Evolutionary conservation across 441 rosid species (phyloP).

Genomic region (Erodium moschatum): DNA sequence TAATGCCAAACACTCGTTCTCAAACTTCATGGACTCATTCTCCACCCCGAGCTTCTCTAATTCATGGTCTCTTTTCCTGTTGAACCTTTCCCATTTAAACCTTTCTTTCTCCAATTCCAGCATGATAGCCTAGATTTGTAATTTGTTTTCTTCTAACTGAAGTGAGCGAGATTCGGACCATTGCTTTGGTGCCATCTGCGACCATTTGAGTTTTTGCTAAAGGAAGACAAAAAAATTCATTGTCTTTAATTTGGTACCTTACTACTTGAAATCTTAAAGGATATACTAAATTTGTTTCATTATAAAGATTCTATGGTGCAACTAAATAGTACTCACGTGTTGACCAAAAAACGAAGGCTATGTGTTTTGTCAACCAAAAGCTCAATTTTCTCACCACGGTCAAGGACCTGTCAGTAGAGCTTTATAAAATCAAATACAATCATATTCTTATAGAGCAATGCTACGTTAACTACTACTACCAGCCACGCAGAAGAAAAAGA

Average conservation of each 20-base stretch:
- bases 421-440: conserved; percentile 15
- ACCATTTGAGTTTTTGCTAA: too few species aligned
- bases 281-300: too few species aligned
- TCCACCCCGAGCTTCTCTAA: conserved; percentile 49
- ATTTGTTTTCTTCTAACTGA: conserved; percentile 63
- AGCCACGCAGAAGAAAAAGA: too few species aligned
- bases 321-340: background rate
- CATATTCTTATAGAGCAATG: background rate
- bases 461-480: background rate
- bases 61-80: conserved; percentile 68
- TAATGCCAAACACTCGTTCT: conserved; percentile 62
- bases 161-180: conserved; percentile 55
- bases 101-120: conserved; percentile 71
- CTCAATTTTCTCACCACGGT: conserved; percentile 94
- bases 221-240: too few species aligned
- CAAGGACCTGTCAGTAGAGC: conserved; percentile 57
- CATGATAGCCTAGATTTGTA: conserved; percentile 58
- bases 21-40: conserved; percentile 20
- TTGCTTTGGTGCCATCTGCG: conserved; percentile 24
- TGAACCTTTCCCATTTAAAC: conserved; percentile 76
- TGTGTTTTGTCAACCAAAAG: conserved; percentile 93
- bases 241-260: too few species aligned
- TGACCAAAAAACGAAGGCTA: conserved; percentile 82
- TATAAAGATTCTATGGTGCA: too few species aligned
- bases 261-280: too few species aligned